Evolutionary conservation across 2,329 filamentous ascomycete species (phyloP).

Genomic region (Lachnellula subtilissima): DNA sequence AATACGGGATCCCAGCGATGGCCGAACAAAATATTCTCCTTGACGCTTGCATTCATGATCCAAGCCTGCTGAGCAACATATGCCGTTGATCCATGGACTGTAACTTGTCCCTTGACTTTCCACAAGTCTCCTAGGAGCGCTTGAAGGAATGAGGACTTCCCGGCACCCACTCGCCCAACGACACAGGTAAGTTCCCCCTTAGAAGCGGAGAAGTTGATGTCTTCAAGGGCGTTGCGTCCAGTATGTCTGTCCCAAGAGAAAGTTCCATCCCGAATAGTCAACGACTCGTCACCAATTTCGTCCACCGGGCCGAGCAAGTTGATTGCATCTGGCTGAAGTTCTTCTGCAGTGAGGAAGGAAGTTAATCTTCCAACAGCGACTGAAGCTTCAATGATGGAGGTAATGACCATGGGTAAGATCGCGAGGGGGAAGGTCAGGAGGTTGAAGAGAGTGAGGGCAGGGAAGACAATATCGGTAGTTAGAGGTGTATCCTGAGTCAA

Average conservation of each 20-base stretch:
- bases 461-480: slow-evolving; percentile 94
- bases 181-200: slow-evolving; percentile 93
- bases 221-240: slow-evolving; percentile 63
- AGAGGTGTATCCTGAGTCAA: slow-evolving; percentile 74
- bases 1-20: slow-evolving; percentile 91
- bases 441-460: slow-evolving; percentile 89
- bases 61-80: slow-evolving; percentile 92
- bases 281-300: slow-evolving; percentile 77
- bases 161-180: slow-evolving; percentile 88
- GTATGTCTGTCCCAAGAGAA: slow-evolving; percentile 95
- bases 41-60: slow-evolving; percentile 97
- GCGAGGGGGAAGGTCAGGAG: slow-evolving; percentile 91
- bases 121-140: slow-evolving; percentile 85
- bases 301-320: slow-evolving; percentile 62
- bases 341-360: slow-evolving; percentile 79
- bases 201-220: slow-evolving; percentile 82
- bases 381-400: slow-evolving; percentile 89
- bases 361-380: slow-evolving; percentile 86
- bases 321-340: slow-evolving; percentile 83
- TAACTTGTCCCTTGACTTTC: slow-evolving; percentile 80
- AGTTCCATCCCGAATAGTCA: slow-evolving; percentile 75
- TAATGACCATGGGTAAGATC: slow-evolving; percentile 96
- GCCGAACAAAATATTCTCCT: slow-evolving; percentile 95
- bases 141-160: slow-evolving; percentile 90
- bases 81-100: slow-evolving; percentile 75